Percentiles rank a stretch among this genome's conserved stretches.
phyloP scores from a whole-genome alignment of 306 rosid species.

The Malus fusca region DNA sequence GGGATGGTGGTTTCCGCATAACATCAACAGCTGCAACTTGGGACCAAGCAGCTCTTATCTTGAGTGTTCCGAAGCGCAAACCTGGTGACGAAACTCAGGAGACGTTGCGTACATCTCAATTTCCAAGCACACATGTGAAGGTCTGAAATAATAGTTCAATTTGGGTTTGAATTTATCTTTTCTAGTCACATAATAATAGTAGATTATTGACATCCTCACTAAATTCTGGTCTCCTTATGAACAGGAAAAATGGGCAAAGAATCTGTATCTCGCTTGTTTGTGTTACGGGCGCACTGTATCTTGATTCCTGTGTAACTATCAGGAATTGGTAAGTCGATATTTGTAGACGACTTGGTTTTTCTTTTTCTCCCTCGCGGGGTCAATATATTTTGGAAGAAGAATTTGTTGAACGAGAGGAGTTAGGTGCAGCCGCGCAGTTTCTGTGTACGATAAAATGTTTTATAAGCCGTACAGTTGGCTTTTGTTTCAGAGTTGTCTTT shows the following conservation, averaged over 20 bases:
- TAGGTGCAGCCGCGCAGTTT: slow-evolving; percentile 11
- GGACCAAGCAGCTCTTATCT: slow-evolving; percentile 93
- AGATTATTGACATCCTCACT: not conserved
- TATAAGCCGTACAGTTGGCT: slow-evolving; percentile 3
- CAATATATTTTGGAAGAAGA: slow-evolving; percentile 15
- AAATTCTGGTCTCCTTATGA: slow-evolving; percentile 4
- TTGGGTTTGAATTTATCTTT: not conserved
- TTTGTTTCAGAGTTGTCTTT: slow-evolving; percentile 1
- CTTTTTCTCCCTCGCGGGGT: not conserved
- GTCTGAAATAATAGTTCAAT: slow-evolving; percentile 14
- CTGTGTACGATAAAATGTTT: slow-evolving; percentile 6
- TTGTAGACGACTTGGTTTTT: not conserved
- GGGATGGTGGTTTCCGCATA: slow-evolving; percentile 88
- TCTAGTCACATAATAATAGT: not conserved
- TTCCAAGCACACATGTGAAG: slow-evolving; percentile 96
- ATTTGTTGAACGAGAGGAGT: slow-evolving; percentile 9
- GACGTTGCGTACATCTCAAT: slow-evolving; percentile 86
- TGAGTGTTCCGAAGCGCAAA: slow-evolving; percentile 83
- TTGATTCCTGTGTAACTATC: slow-evolving; percentile 18
- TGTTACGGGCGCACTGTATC: slow-evolving; percentile 90
- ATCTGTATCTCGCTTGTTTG: slow-evolving; percentile 78
- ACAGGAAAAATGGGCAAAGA: slow-evolving; percentile 94
- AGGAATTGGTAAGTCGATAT: slow-evolving; percentile 17
- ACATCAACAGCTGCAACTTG: slow-evolving; percentile 90
- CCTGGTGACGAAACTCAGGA: slow-evolving; percentile 93